These are phyloP conservation scores for Fraxinus americana DNA, from an alignment of 257 asterid genomes.

Conservation along the genomic window DNA sequence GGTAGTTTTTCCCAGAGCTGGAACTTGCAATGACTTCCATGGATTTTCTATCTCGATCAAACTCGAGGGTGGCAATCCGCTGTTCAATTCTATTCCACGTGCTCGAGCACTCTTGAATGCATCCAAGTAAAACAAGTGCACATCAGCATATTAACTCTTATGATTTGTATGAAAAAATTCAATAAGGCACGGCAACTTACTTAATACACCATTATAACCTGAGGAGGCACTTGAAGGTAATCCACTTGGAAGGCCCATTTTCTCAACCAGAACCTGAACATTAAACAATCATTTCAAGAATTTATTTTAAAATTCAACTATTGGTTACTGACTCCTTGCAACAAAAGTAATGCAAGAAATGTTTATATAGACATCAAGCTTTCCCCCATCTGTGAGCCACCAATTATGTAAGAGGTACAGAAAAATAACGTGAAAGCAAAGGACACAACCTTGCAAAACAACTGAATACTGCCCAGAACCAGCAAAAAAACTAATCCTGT, in stretches of 20 bases:
- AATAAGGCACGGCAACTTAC: slow-evolving; percentile 50
- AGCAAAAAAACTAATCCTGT: neutral
- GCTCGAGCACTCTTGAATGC: slow-evolving; percentile 62
- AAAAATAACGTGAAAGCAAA: neutral
- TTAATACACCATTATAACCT: slow-evolving; percentile 51
- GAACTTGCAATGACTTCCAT: slow-evolving; percentile 92
- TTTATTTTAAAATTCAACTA: slow-evolving; percentile 11
- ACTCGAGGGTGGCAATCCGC: slow-evolving; percentile 96
- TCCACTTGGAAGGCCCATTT: slow-evolving; percentile 88
- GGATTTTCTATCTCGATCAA: slow-evolving; percentile 97
- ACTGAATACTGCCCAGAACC: neutral
- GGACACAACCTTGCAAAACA: neutral
- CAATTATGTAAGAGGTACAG: neutral
- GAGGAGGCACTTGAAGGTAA: slow-evolving; percentile 53
- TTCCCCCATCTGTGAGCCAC: neutral
- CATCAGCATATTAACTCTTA: slow-evolving; percentile 30
- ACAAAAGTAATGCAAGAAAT: slow-evolving; percentile 6
- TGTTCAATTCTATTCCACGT: slow-evolving; percentile 71
- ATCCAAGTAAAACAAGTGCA: slow-evolving; percentile 23
- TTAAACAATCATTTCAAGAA: slow-evolving; percentile 21
- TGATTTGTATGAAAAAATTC: slow-evolving; percentile 2
- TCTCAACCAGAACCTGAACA: slow-evolving; percentile 88
- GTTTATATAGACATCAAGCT: neutral
- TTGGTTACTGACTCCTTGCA: neutral
- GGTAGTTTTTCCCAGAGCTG: slow-evolving; percentile 55